phyloP scores from a whole-genome alignment of 495 filamentous ascomycete species.

The Aspergillus nidulans region DNA sequence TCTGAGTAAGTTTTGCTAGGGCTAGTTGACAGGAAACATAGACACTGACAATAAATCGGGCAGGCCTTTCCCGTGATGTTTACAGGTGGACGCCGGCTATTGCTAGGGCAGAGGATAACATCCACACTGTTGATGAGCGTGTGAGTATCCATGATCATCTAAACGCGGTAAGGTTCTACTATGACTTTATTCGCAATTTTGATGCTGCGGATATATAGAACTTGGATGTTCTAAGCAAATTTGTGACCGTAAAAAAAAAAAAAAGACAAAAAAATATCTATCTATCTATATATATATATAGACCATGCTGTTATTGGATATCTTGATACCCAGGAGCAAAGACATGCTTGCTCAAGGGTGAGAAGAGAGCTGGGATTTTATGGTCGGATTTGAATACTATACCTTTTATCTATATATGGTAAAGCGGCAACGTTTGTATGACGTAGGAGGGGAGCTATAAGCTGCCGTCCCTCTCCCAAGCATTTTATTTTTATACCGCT shows the following conservation, averaged over 20 bases:
- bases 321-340: neutral
- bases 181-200: neutral
- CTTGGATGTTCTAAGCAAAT: neutral
- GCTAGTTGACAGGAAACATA: neutral
- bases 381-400: too few relatives aligned
- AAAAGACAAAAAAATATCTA: too few relatives aligned
- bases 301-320: neutral
- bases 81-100: neutral
- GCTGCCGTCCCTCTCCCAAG: neutral
- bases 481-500: too few relatives aligned
- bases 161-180: neutral
- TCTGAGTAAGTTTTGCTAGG: neutral
- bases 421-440: neutral
- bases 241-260: too few relatives aligned
- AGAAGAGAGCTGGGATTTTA: too few relatives aligned
- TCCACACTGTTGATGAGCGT: neutral
- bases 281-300: too few relatives aligned
- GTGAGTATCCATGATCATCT: neutral
- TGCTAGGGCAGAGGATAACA: neutral
- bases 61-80: neutral
- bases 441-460: neutral
- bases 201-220: neutral
- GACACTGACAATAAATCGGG: neutral
- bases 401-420: neutral
- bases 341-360: neutral